These are phyloP conservation scores for Suhomyces terraborum DNA, from an alignment of 1,139 yeast species.

Conservation along the genomic window DNA sequence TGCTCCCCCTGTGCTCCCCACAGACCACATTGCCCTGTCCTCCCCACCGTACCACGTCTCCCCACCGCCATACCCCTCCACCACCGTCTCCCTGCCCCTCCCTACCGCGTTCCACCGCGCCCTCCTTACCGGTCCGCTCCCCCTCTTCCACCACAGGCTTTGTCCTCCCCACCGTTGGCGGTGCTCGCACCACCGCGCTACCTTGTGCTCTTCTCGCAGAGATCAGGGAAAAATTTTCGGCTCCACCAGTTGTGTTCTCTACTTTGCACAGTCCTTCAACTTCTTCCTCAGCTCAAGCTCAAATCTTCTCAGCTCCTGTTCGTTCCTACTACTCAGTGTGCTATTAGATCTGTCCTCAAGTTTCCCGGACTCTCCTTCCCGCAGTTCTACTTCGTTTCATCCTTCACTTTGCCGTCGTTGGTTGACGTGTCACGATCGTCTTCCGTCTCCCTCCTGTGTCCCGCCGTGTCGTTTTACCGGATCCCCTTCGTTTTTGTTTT, in stretches of 20 bases:
- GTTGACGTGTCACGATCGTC: neutral
- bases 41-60: too few relatives aligned
- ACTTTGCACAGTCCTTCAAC: neutral
- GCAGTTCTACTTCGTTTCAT: neutral
- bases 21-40: too few relatives aligned
- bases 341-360: neutral
- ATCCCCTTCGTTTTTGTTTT: slow-evolving; percentile 5
- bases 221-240: slow-evolving; percentile 14
- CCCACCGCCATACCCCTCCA: too few relatives aligned
- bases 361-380: neutral
- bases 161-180: neutral
- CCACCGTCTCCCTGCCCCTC: too few relatives aligned
- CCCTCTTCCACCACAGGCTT: too few relatives aligned
- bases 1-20: too few relatives aligned
- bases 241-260: neutral
- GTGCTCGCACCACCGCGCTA: slow-evolving; percentile 1
- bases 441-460: neutral
- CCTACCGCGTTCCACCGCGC: neutral
- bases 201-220: slow-evolving; percentile 6
- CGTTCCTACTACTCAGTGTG: neutral
- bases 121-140: neutral
- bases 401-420: neutral
- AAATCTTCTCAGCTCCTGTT: neutral
- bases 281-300: neutral
- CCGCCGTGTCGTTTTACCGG: slow-evolving; percentile 5